Evolutionary conservation across 2,329 filamentous ascomycete genomes (phyloP), one percentile per base, ranked within the genome.

Genomic region (Trichoderma sp.): DNA sequence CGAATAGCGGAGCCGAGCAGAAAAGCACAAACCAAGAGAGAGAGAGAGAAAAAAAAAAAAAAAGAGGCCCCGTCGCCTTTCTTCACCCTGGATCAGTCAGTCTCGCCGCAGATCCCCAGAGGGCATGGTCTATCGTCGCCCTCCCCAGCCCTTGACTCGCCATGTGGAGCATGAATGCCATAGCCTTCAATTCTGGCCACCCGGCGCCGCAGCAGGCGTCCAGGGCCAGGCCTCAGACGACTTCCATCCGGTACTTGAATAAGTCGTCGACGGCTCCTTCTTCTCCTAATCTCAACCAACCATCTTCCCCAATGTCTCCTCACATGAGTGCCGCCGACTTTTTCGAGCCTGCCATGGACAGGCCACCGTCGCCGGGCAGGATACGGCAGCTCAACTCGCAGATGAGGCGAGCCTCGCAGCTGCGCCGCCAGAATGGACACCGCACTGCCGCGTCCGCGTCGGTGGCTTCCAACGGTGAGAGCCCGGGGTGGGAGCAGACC

Each of bases 251-350:
- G 54, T 68, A 59, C 59, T 60, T 55, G 58, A 56, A 61, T 21
- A 91, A 71, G 96, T 87, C 63, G 96, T 93, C 5, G 93, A 96
- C 77, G 93, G 88, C 80, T 96, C 93, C 69, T 28, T 66, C 69
- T 51, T 69, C 59, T 63, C 66, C 56, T 46, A 66, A 66, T 16
- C 51, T 59, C 60, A 49, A 56, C 30, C 34, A 60, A 21, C 51
- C 60, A 46, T 61, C 60, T 49, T 54, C 52, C 56, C 51, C 52
- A 51, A 70, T 69, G 67, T 55, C 68, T 68, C 52, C 65, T 46
- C 32, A 34, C 5, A 66, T 58, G 34, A 64, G 54, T 37, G 54
- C 56, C 39, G 52, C 63, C 69, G 83, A 85, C 69, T 80, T 86
- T 66, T 77, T 90, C 68, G 86, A 85, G 69, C 86, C 87, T 59